Conservation (phyloP, 2,329 filamentous ascomycete species). For the Mollisiaceae sp. region DNA sequence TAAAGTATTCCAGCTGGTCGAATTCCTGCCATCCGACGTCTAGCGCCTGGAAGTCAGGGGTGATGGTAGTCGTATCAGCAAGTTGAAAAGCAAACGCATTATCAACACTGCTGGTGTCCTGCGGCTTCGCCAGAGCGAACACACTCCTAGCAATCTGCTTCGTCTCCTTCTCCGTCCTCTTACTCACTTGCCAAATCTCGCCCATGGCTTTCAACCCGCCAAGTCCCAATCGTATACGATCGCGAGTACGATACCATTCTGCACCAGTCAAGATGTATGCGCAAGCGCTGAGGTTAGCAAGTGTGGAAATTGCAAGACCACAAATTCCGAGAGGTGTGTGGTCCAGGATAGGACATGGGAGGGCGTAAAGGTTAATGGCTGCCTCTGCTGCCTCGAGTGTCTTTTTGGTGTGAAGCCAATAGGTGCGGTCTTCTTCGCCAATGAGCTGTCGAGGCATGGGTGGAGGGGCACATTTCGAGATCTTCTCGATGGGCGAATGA, state of each 20-base stretch:
- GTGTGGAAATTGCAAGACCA: conserved; percentile 58
- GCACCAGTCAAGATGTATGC: conserved; percentile 52
- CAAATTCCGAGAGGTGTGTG: conserved; percentile 65
- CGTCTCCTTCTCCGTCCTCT: conserved; percentile 56
- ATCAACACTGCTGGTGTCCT: conserved; percentile 2
- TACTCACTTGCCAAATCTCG: conserved; percentile 61
- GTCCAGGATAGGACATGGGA: conserved; percentile 58
- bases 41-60: neutral
- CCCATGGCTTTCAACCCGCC: conserved; percentile 61
- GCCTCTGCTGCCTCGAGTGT: conserved; percentile 63
- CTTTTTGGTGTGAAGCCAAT: conserved; percentile 59
- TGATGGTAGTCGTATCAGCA: neutral
- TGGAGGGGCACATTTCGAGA: conserved; percentile 32
- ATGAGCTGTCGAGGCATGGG: conserved; percentile 13
- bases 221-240: conserved; percentile 62
- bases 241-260: conserved; percentile 51
- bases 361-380: conserved; percentile 57
- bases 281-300: conserved; percentile 65
- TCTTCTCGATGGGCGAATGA: conserved; percentile 31
- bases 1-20: conserved; percentile 20
- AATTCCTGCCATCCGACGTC: conserved; percentile 19
- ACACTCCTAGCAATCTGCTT: conserved; percentile 34
- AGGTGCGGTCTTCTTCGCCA: conserved; percentile 22
- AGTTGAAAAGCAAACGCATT: neutral
- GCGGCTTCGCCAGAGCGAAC: conserved; percentile 17